phyloP scores from a whole-genome alignment of 2,329 filamentous ascomycete species.

The Diaporthe aspalathi region DNA sequence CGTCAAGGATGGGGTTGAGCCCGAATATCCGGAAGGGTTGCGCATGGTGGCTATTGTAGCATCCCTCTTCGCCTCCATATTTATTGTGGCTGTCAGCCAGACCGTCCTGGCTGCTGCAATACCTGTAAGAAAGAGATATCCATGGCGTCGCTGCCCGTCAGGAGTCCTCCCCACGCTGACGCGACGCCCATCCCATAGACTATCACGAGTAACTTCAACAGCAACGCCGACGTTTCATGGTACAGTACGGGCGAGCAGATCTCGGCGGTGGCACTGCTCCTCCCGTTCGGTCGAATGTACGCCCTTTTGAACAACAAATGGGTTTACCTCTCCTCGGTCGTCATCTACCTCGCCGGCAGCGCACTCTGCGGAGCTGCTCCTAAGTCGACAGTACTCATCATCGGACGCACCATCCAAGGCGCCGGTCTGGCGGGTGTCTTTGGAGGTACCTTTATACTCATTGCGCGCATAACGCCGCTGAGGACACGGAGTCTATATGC shows the following conservation, averaged over 20 bases:
- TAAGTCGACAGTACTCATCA: not conserved
- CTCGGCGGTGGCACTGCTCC: constrained; percentile 9
- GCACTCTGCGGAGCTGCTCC: not conserved
- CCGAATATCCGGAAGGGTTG: constrained; percentile 3
- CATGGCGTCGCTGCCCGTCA: not conserved
- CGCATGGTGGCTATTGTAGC: constrained; percentile 6
- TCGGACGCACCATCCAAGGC: not conserved
- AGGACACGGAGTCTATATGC: constrained; percentile 1
- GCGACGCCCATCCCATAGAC: not conserved
- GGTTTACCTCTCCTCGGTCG: not conserved
- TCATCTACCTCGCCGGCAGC: not conserved
- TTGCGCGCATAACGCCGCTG: constrained; percentile 2
- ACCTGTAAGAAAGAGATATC: not conserved
- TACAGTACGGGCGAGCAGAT: constrained; percentile 11
- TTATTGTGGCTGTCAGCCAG: constrained; percentile 11
- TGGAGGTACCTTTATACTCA: constrained; percentile 4
- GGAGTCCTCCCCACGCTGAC: too few species aligned
- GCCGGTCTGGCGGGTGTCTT: constrained; percentile 10
- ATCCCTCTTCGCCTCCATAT: constrained; percentile 4
- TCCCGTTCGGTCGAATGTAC: constrained; percentile 3
- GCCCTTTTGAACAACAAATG: constrained; percentile 10
- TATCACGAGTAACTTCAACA: constrained; percentile 5
- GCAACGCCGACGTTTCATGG: constrained; percentile 7
- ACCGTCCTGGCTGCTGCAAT: constrained; percentile 12
- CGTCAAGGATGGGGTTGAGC: not conserved